A percentile compares a stretch with the other conserved stretches of the same genome.
These are phyloP conservation scores for Diaporthe sp. DNA, from an alignment of 2,329 filamentous ascomycete species.

Conservation along the genomic window DNA sequence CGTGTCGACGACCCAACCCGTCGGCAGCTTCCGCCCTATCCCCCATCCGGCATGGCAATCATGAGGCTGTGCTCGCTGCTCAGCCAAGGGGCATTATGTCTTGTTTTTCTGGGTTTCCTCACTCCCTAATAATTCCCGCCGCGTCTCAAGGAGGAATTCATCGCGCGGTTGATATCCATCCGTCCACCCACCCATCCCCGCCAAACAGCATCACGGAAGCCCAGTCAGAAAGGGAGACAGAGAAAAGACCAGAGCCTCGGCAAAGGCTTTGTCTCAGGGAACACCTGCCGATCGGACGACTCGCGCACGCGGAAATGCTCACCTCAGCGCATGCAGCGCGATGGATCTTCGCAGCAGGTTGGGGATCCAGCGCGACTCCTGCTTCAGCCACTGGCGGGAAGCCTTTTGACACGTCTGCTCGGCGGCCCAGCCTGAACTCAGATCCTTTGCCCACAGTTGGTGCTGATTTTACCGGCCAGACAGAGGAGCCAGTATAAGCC, in stretches of 20 bases:
- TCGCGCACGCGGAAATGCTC: constrained; percentile 13
- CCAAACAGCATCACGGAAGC: not conserved
- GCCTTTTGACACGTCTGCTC: constrained; percentile 4
- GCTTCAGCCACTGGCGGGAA: constrained; percentile 8
- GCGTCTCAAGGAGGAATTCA: constrained; percentile 9
- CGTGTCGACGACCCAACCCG: constrained; percentile 18
- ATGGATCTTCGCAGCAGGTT: constrained; percentile 17
- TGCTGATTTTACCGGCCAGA: not conserved
- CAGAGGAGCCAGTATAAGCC: not conserved
- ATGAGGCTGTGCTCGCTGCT: constrained; percentile 24
- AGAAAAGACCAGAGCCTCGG: not conserved
- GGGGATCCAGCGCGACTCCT: constrained; percentile 27
- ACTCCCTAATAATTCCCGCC: not conserved
- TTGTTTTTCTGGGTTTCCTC: constrained; percentile 20
- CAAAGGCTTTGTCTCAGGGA: not conserved
- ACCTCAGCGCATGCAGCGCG: constrained; percentile 27
- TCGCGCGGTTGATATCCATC: constrained; percentile 15
- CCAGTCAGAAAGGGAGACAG: not conserved
- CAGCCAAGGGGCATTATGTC: constrained; percentile 24
- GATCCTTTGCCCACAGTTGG: constrained; percentile 5
- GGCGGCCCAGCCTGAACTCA: constrained; percentile 18
- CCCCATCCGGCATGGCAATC: constrained; percentile 20
- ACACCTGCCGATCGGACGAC: constrained; percentile 2
- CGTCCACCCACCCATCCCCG: not conserved
- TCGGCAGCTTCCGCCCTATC: constrained; percentile 26